A percentile compares a stretch with the other conserved stretches of the same genome.
Conservation (phyloP, 805 yeast genomes). For the Candida adriatica region DNA sequence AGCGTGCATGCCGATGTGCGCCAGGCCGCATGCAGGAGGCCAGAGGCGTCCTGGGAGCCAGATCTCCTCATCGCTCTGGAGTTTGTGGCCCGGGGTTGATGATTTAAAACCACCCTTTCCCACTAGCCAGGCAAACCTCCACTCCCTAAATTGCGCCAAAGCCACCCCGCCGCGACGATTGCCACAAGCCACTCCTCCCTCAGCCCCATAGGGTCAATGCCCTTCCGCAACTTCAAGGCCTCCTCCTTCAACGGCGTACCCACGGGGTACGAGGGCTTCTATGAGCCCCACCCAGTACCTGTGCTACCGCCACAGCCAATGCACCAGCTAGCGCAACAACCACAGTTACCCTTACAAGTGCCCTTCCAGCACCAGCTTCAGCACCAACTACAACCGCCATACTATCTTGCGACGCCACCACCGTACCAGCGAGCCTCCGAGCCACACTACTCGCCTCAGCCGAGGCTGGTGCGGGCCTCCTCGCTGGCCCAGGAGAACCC, state of each 20-base stretch:
- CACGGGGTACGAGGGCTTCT: conserved; percentile 3
- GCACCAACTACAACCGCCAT: not conserved
- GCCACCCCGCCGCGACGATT: no score
- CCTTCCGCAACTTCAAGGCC: conserved; percentile 4
- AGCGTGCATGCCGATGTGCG: no score
- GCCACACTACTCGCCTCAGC: conserved; percentile 8
- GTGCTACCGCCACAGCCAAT: not conserved
- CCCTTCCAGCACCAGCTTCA: not conserved
- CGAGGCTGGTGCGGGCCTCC: conserved; percentile 14
- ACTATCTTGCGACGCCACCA: not conserved
- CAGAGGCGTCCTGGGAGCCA: no score
- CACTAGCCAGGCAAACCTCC: no score
- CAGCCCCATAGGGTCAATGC: no score
- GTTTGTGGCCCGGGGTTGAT: no score
- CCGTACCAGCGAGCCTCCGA: conserved; percentile 6
- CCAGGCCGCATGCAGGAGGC: no score
- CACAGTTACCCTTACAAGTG: not conserved
- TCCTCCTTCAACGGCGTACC: conserved; percentile 8
- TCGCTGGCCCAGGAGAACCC: conserved; percentile 1
- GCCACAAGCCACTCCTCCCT: no score
- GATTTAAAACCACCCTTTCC: no score
- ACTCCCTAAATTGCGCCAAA: no score
- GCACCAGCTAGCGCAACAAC: not conserved
- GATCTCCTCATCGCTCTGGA: no score
- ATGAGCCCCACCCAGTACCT: no score